Evolutionary conservation across 371 early-diverging fungal species (phyloP).

Genomic region (Rhizomucor miehei): DNA sequence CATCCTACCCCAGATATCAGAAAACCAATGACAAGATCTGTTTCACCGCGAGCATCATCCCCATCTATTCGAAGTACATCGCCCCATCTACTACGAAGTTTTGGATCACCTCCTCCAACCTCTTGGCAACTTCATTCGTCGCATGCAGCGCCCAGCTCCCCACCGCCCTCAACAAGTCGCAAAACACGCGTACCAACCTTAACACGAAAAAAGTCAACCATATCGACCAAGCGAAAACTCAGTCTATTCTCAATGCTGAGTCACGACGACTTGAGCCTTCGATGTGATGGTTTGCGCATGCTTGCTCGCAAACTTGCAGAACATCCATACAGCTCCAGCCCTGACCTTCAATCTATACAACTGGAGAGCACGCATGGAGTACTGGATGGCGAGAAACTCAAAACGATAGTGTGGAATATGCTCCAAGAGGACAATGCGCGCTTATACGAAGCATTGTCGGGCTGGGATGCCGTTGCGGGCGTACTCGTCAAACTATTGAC

Average conservation of each 20-base stretch:
- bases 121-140: conserved; percentile 22
- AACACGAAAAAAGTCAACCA: conserved; percentile 33
- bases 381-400: conserved; percentile 28
- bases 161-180: conserved; percentile 13
- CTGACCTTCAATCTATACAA: conserved; percentile 18
- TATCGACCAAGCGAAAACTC: conserved; percentile 31
- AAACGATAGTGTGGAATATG: conserved; percentile 17
- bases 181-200: conserved; percentile 39
- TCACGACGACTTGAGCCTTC: conserved; percentile 26
- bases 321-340: conserved; percentile 15
- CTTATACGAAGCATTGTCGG: conserved; percentile 28
- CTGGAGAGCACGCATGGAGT: conserved; percentile 24
- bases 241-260: conserved; percentile 29
- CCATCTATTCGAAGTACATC: conserved; percentile 98
- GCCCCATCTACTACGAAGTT: conserved; percentile 48
- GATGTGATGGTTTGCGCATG: conserved; percentile 28
- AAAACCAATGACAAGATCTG: conserved; percentile 15
- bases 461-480: conserved; percentile 31
- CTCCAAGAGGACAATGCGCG: conserved; percentile 25
- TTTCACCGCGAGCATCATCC: conserved; percentile 77
- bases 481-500: conserved; percentile 32
- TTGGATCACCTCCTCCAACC: conserved; percentile 21
- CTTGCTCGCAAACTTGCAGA: conserved; percentile 27
- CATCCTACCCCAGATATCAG: conserved; percentile 15
- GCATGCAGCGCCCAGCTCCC: conserved; percentile 16